A percentile compares a stretch with the other conserved stretches of the same genome.
phyloP scores from a whole-genome alignment of 2,329 filamentous ascomycete species.

The Ustilaginoidea virens region DNA sequence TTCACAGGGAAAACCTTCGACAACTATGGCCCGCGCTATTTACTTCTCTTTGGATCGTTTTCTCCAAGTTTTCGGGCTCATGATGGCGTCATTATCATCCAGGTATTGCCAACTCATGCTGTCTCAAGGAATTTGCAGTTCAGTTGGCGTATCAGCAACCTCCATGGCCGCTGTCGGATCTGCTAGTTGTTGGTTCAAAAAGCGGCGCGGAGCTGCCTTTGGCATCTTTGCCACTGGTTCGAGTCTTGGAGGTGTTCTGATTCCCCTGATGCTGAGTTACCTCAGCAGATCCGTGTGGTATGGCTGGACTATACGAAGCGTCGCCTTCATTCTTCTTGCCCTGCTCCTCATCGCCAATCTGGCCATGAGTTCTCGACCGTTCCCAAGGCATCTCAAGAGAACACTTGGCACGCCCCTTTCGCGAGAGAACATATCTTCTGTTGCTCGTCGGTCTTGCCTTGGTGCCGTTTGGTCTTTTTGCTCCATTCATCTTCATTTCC shows the following conservation, averaged over 20 bases:
- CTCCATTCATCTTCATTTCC: slow-evolving; percentile 14
- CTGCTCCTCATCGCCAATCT: slow-evolving; percentile 17
- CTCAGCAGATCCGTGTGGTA: slow-evolving; percentile 21
- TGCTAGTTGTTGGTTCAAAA: slow-evolving; percentile 19
- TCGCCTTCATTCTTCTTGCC: slow-evolving; percentile 20
- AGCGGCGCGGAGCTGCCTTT: slow-evolving; percentile 19
- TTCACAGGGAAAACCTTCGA: slow-evolving; percentile 31
- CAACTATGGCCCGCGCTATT: slow-evolving; percentile 40
- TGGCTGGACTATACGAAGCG: slow-evolving; percentile 23
- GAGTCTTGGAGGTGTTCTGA: slow-evolving; percentile 22
- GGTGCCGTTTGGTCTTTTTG: slow-evolving; percentile 15
- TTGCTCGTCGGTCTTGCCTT: slow-evolving; percentile 12
- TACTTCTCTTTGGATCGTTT: slow-evolving; percentile 36
- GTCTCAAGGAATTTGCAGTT: slow-evolving; percentile 21
- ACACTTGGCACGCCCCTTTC: slow-evolving; percentile 9
- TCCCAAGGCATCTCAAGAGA: slow-evolving; percentile 2
- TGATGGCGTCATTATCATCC: slow-evolving; percentile 5
- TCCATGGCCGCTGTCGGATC: slow-evolving; percentile 18
- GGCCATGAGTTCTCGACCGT: slow-evolving; percentile 15
- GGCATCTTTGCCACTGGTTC: slow-evolving; percentile 20
- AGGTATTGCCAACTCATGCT: slow-evolving; percentile 10
- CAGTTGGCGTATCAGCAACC: slow-evolving; percentile 19
- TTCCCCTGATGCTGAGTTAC: slow-evolving; percentile 23
- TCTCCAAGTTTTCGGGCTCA: slow-evolving; percentile 41
- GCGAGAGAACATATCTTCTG: slow-evolving; percentile 11